These are phyloP conservation scores for Cryomyces antarcticus DNA, from an alignment of 495 filamentous ascomycete genomes.

Conservation along the genomic window DNA sequence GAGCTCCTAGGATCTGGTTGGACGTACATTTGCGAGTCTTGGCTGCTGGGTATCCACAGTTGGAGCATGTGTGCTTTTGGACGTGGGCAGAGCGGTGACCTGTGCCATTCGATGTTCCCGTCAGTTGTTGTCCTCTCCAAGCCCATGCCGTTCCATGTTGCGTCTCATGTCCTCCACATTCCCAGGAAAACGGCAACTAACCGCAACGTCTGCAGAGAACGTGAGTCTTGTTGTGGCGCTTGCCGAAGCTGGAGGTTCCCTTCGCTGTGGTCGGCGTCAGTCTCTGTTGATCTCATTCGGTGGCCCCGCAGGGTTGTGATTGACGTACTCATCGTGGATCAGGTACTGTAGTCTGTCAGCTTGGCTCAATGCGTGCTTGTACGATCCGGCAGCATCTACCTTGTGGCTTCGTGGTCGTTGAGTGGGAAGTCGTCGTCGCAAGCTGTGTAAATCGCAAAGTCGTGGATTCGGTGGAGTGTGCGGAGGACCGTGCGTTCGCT, in stretches of 20 bases:
- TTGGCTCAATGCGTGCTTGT: no score
- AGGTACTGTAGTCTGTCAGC: conserved; percentile 14
- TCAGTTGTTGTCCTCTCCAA: conserved; percentile 14
- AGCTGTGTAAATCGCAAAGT: no score
- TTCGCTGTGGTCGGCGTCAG: conserved; percentile 43
- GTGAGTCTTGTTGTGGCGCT: conserved; percentile 99
- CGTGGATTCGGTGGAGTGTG: no score
- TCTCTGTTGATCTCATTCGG: conserved; percentile 3
- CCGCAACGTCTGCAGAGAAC: conserved; percentile 98
- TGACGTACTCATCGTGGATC: conserved; percentile 41
- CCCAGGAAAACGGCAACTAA: conserved; percentile 29
- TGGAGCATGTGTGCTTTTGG: conserved; percentile 95
- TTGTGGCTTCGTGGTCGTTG: no score
- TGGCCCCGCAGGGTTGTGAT: not conserved
- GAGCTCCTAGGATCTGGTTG: not conserved
- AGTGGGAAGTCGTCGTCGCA: no score
- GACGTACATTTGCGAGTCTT: conserved; percentile 96
- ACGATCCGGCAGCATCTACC: no score
- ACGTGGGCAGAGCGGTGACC: conserved; percentile 94
- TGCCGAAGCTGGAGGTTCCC: conserved; percentile 94
- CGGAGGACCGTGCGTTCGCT: no score
- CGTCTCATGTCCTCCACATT: conserved; percentile 4
- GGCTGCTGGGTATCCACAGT: conserved; percentile 92
- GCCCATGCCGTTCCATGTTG: not conserved
- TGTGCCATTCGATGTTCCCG: conserved; percentile 17